Conservation (phyloP, 768 basidiomycete genomes). For the Russula virescens region DNA sequence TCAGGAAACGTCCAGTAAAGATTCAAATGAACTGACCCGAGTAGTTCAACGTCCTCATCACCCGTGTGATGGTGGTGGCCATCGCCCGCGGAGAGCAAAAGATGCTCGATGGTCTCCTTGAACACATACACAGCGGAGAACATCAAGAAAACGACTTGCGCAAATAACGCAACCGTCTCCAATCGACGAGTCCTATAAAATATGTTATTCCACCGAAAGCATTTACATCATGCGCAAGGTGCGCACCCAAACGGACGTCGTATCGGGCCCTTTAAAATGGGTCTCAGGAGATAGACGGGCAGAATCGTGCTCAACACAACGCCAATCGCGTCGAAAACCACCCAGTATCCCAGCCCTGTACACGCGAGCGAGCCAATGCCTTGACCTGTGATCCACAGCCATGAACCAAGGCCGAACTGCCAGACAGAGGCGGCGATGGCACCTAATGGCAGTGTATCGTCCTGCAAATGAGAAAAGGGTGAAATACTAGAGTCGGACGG, state of each 20-base stretch:
- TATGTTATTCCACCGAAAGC: background rate
- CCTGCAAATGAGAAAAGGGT: conserved; percentile 13
- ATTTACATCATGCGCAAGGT: conserved; percentile 17
- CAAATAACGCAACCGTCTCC: conserved; percentile 71
- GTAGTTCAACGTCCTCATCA: conserved; percentile 38
- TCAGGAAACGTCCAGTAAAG: background rate
- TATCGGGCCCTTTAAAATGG: conserved; percentile 30
- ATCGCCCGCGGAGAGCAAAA: conserved; percentile 67
- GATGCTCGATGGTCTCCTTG: conserved; percentile 93
- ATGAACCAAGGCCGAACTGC: conserved; percentile 63
- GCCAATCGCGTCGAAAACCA: conserved; percentile 91
- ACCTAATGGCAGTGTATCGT: conserved; percentile 9
- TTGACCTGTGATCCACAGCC: conserved; percentile 87
- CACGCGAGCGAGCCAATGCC: conserved; percentile 78
- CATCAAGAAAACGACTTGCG: conserved; percentile 89
- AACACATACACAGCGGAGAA: conserved; percentile 94
- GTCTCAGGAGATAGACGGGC: conserved; percentile 39
- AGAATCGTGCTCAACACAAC: conserved; percentile 49
- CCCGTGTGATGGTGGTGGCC: conserved; percentile 69
- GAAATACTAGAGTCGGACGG: conserved; percentile 1
- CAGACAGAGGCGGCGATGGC: conserved; percentile 25
- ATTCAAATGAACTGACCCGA: conserved; percentile 34
- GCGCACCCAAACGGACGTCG: conserved; percentile 55
- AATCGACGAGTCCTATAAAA: conserved; percentile 53
- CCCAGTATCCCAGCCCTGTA: conserved; percentile 93